Percentiles rank a stretch among this genome's conserved stretches.
These are phyloP conservation scores for Neocatenulostroma microsporum DNA, from an alignment of 2,329 filamentous ascomycete genomes.

Conservation along the genomic window DNA sequence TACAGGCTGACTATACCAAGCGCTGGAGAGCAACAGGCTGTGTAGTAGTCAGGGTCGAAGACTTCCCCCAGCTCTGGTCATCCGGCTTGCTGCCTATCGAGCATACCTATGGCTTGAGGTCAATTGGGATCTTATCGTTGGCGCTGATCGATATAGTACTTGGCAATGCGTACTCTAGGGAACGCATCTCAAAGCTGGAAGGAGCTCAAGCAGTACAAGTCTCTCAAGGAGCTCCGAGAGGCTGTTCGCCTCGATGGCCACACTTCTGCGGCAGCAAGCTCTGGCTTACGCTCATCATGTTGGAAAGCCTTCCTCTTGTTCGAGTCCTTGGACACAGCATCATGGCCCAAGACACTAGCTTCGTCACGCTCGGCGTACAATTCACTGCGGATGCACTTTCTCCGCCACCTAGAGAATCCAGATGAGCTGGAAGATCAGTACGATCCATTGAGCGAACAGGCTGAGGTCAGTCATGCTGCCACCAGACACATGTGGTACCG, in stretches of 20 bases:
- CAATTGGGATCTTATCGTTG: too few species aligned
- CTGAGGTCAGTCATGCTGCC: slow-evolving; percentile 44
- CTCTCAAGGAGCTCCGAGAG: slow-evolving; percentile 25
- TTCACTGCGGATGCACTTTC: slow-evolving; percentile 62
- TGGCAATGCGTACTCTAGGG: slow-evolving; percentile 28
- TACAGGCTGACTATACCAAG: too few species aligned
- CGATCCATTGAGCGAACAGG: slow-evolving; percentile 82
- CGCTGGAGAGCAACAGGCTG: too few species aligned
- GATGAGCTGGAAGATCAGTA: slow-evolving; percentile 66
- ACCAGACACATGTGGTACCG: too few species aligned
- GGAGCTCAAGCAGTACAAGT: slow-evolving; percentile 20
- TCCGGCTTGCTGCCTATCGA: too few species aligned
- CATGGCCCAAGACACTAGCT: slow-evolving; percentile 61
- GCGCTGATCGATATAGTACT: too few species aligned
- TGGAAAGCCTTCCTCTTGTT: slow-evolving; percentile 92
- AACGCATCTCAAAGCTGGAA: slow-evolving; percentile 27
- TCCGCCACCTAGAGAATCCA: slow-evolving; percentile 76
- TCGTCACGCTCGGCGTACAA: slow-evolving; percentile 68
- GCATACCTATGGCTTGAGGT: too few species aligned
- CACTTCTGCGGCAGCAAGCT: slow-evolving; percentile 14
- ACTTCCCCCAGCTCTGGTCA: too few species aligned
- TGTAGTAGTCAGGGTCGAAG: too few species aligned
- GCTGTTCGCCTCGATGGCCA: slow-evolving; percentile 22
- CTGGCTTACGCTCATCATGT: slow-evolving; percentile 72
- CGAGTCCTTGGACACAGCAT: slow-evolving; percentile 53